Percentiles rank a stretch among this genome's conserved stretches.
Conservation (phyloP, 148 eudicot genomes). For the Drosera capensis region DNA sequence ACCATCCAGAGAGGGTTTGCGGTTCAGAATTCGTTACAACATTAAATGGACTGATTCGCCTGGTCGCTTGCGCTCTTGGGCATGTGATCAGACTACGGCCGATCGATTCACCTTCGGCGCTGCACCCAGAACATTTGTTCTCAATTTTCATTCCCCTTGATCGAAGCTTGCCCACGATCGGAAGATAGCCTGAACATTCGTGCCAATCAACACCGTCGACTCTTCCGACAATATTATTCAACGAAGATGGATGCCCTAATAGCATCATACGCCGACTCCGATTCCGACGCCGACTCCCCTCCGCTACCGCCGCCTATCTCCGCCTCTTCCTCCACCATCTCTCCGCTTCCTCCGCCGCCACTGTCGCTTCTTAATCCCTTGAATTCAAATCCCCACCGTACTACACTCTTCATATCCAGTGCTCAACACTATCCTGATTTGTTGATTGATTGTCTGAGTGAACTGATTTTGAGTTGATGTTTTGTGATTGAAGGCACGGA, state of each 20-base stretch:
- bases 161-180: too few species aligned
- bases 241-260: constrained; percentile 52
- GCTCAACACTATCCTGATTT: neutral
- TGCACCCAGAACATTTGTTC: too few species aligned
- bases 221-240: too few species aligned
- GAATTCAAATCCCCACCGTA: constrained; percentile 50
- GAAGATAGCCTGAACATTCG: too few species aligned
- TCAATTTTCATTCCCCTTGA: too few species aligned
- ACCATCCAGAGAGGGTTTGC: too few species aligned
- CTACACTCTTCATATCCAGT: neutral
- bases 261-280: constrained; percentile 61
- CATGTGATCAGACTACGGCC: too few species aligned
- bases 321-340: constrained; percentile 1
- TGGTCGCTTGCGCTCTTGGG: too few species aligned
- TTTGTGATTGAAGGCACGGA: constrained; percentile 23
- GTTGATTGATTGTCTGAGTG: neutral
- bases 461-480: constrained; percentile 12
- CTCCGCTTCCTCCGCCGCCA: constrained; percentile 70
- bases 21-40: too few species aligned
- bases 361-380: constrained; percentile 57
- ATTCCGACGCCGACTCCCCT: constrained; percentile 32
- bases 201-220: too few species aligned
- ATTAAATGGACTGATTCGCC: too few species aligned
- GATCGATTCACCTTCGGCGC: too few species aligned
- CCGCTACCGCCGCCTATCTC: neutral